A percentile compares a stretch with the other conserved stretches of the same genome.
These are phyloP conservation scores for Aechmea fasciata DNA, from an alignment of 176 grass and related monocot species.

Conservation along the genomic window DNA sequence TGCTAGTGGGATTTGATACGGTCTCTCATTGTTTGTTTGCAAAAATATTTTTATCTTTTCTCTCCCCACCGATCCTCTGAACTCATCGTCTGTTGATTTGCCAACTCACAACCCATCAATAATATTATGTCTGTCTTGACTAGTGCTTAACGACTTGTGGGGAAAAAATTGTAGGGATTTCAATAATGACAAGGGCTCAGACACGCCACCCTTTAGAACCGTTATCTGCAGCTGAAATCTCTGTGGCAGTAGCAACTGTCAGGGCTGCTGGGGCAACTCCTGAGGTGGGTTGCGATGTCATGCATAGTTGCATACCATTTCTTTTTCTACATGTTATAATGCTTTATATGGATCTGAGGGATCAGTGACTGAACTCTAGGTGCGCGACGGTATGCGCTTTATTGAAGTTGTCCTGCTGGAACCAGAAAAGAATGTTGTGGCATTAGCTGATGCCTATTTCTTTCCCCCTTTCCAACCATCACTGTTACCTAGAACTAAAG, in stretches of 20 bases:
- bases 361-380: conserved; percentile 32
- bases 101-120: conserved; percentile 19
- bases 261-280: conserved; percentile 91
- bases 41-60: too few relatives aligned
- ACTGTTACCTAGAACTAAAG: conserved; percentile 84
- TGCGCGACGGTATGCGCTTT: conserved; percentile 96
- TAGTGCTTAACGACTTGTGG: conserved; percentile 1
- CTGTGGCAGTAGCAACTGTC: conserved; percentile 94
- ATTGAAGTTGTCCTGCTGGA: conserved; percentile 95
- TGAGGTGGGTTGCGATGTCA: conserved; percentile 40
- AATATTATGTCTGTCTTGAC: not conserved
- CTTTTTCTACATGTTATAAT: not conserved
- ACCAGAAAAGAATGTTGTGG: conserved; percentile 91
- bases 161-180: conserved; percentile 59
- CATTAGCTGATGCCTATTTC: conserved; percentile 96
- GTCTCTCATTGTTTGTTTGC: too few relatives aligned
- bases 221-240: conserved; percentile 97
- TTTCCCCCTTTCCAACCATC: conserved; percentile 99
- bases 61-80: too few relatives aligned
- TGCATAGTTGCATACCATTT: not conserved
- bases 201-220: conserved; percentile 93
- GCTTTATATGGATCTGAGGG: conserved; percentile 5
- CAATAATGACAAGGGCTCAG: conserved; percentile 93
- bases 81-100: not conserved
- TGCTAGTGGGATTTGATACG: too few relatives aligned